phyloP scores from a whole-genome alignment of 139 green algal species.

The Ulvella scutata region DNA sequence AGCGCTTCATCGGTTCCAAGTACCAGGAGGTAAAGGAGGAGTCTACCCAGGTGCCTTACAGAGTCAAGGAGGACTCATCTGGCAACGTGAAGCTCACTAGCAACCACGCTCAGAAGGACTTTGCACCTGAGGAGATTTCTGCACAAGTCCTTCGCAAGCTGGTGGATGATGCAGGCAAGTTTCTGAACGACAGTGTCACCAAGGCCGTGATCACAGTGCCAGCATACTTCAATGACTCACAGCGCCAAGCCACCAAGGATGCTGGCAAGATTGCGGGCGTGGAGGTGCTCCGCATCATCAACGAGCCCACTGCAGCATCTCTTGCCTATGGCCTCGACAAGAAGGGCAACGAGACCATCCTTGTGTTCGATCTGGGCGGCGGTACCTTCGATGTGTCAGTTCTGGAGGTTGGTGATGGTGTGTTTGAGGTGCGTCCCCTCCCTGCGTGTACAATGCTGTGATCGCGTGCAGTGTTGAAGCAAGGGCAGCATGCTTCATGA shows the following conservation, averaged over 20 bases:
- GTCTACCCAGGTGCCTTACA: slow-evolving; percentile 10
- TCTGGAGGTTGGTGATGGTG: slow-evolving; percentile 61
- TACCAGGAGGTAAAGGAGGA: slow-evolving; percentile 11
- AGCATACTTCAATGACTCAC: slow-evolving; percentile 37
- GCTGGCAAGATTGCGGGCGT: slow-evolving; percentile 25
- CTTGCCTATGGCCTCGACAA: slow-evolving; percentile 57
- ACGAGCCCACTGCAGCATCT: slow-evolving; percentile 51
- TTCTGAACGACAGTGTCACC: background rate
- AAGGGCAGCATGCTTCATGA: background rate
- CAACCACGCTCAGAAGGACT: slow-evolving; percentile 80
- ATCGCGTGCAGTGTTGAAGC: too few relatives aligned
- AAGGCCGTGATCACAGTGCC: slow-evolving; percentile 58
- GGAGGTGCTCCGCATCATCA: slow-evolving; percentile 40
- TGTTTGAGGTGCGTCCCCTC: slow-evolving; percentile 36
- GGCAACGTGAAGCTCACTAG: slow-evolving; percentile 95
- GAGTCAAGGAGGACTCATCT: slow-evolving; percentile 45
- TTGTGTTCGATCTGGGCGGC: slow-evolving; percentile 75
- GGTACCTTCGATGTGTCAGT: slow-evolving; percentile 66
- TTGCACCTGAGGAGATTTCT: slow-evolving; percentile 94
- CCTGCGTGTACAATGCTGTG: too few relatives aligned
- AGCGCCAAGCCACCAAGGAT: slow-evolving; percentile 35
- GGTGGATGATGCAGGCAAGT: slow-evolving; percentile 11
- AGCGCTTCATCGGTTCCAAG: slow-evolving; percentile 43
- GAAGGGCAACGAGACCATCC: slow-evolving; percentile 29
- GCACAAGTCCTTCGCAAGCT: slow-evolving; percentile 49